These are phyloP conservation scores for Penicillium waksmanii DNA, from an alignment of 495 filamentous ascomycete genomes.

Conservation along the genomic window DNA sequence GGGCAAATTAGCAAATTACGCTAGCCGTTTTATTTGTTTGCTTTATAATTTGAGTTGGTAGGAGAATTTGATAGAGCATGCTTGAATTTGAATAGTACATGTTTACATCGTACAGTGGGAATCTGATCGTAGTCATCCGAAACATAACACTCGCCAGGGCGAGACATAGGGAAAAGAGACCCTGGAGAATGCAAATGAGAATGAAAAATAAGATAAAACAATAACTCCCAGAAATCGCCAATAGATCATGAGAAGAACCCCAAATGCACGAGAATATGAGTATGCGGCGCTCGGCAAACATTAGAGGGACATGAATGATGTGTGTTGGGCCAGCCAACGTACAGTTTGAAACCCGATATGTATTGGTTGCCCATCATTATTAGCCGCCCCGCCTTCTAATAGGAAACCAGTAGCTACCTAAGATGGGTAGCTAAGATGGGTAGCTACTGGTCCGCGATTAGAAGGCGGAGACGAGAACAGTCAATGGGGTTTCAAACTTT, in stretches of 20 bases:
- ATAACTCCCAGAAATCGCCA: background rate
- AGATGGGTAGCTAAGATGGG: too few species aligned
- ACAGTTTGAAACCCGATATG: too few species aligned
- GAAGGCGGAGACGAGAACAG: too few species aligned
- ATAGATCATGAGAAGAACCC: background rate
- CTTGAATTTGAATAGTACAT: slow-evolving; percentile 7
- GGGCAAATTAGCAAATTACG: background rate
- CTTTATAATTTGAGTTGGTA: background rate
- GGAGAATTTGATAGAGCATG: slow-evolving; percentile 12
- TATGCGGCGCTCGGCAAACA: background rate
- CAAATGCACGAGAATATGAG: slow-evolving; percentile 2
- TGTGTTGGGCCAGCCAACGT: background rate
- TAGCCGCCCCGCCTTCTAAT: too few species aligned
- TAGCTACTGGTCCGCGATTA: too few species aligned
- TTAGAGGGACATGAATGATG: background rate
- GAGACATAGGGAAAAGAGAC: background rate
- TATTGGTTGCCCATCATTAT: too few species aligned
- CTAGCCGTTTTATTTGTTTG: background rate
- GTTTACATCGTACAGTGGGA: slow-evolving; percentile 13
- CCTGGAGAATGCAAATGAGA: background rate
- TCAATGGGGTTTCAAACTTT: too few species aligned
- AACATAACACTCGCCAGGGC: background rate
- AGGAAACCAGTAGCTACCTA: too few species aligned
- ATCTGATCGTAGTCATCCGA: slow-evolving; percentile 12
- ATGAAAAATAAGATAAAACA: background rate